Percentiles rank a stretch among this genome's conserved stretches.
phyloP scores from a whole-genome alignment of 208 protist species.

The Leishmania tropica region DNA sequence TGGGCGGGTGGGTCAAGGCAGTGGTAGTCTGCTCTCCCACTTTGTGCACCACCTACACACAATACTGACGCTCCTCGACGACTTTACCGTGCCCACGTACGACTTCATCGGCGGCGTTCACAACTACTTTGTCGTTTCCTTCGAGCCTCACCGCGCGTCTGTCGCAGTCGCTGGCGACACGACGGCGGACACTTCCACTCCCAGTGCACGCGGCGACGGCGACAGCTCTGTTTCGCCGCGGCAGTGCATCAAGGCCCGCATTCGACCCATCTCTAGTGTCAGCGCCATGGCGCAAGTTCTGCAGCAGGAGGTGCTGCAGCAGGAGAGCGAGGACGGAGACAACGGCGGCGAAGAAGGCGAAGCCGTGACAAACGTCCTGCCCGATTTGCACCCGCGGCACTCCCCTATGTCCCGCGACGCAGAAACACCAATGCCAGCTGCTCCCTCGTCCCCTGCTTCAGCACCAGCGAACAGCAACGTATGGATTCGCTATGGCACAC shows the following conservation, averaged over 20 bases:
- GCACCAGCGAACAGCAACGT: slow-evolving; percentile 27
- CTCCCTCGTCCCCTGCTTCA: not conserved
- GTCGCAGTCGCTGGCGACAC: slow-evolving; percentile 20
- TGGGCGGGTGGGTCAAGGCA: not conserved
- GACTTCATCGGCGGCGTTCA: slow-evolving; percentile 23
- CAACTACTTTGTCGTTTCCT: slow-evolving; percentile 30
- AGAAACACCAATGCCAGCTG: not conserved
- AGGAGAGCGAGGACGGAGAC: slow-evolving; percentile 13
- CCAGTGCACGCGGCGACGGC: not conserved
- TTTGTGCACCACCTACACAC: slow-evolving; percentile 46
- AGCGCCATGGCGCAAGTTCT: slow-evolving; percentile 34
- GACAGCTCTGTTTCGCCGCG: not conserved
- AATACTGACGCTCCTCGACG: slow-evolving; percentile 37
- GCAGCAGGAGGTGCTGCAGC: slow-evolving; percentile 25
- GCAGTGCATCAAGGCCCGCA: slow-evolving; percentile 30
- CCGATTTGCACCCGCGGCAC: slow-evolving; percentile 26
- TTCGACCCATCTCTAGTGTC: slow-evolving; percentile 29
- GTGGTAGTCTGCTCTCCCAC: slow-evolving; percentile 12
- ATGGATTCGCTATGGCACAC: slow-evolving; percentile 62
- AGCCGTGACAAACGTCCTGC: slow-evolving; percentile 25
- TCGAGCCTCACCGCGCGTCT: slow-evolving; percentile 31
- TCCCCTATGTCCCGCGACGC: not conserved
- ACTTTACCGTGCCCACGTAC: slow-evolving; percentile 31
- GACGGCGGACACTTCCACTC: not conserved
- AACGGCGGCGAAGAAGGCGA: slow-evolving; percentile 23